phyloP scores from a whole-genome alignment of 345 rosid species.

The Gossypium australe region DNA sequence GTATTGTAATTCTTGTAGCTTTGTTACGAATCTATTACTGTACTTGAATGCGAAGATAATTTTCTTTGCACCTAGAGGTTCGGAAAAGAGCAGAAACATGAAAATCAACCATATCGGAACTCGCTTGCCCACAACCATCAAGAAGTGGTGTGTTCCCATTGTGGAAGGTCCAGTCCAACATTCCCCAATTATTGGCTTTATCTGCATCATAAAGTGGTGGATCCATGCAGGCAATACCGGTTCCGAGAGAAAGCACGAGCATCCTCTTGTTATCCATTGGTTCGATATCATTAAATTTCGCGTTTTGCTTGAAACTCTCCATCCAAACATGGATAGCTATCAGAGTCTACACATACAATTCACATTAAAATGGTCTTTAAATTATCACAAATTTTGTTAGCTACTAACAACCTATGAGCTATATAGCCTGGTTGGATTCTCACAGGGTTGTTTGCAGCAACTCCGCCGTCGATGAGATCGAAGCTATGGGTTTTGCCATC shows the following conservation, averaged over 20 bases:
- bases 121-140: conserved; percentile 38
- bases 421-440: neutral
- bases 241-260: conserved; percentile 35
- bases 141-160: conserved; percentile 26
- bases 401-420: conserved; percentile 31
- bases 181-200: conserved; percentile 35
- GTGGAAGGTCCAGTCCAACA: conserved; percentile 31
- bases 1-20: too few relatives aligned
- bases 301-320: conserved; percentile 22
- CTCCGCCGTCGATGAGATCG: neutral
- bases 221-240: conserved; percentile 9
- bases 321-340: conserved; percentile 27
- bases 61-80: conserved; percentile 18
- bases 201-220: conserved; percentile 32
- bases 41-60: conserved; percentile 48
- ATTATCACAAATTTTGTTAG: neutral
- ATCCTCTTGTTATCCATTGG: conserved; percentile 33
- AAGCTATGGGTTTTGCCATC: neutral
- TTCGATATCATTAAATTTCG: conserved; percentile 21
- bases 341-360: conserved; percentile 28
- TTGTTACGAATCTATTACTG: too few relatives aligned
- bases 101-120: conserved; percentile 41
- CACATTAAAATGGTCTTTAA: neutral
- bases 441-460: conserved; percentile 4
- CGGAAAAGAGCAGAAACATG: conserved; percentile 33